Base-by-base conservation (phyloP, 2,329 filamentous ascomycete species). In the Ophiocordyceps robertsii region DNA sequence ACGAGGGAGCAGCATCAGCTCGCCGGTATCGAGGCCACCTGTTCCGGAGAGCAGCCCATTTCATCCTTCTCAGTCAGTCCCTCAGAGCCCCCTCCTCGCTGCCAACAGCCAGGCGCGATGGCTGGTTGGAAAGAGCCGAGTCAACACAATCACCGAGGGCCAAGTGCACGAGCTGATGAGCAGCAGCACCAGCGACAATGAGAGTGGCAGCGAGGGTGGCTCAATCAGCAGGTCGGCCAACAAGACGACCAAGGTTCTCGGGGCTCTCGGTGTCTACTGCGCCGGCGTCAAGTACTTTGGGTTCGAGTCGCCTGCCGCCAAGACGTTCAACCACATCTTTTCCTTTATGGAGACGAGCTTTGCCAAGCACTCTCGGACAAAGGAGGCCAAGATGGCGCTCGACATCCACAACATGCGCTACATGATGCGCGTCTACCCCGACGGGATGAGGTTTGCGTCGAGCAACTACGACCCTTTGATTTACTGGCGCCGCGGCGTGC, bases 401-500 rank as follows among this genome's bases (percentile, higher is more conserved):
- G 83, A 90, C 53, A 80, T 84, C 45, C 92, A 98, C 69, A 98
- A 98, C 60, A 83, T 87, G 70, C 78, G 81, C 35, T 85, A 89
- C 58, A 68, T 95, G 55, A 95, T 95, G 77, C 82, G 92, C 37
- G 88, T 96, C 10, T 98, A 98, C 57, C 92, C 92, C 7, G 84
- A 86, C 43, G 81, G 77, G 32, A 80, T 78, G 52, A 82, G 92
- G 27, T 71, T 96, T 44, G 79, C 77, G 30, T 96, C 92, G 1
- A 86, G 83, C 52, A 98, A 98, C 64, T 96, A 95, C 56, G 88
- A 95, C 54, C 92, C 92, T 1, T 75, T 95, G 49, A 80, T 82
- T 47, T 94, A 92, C 58, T 98, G 92, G 92, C 81, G 90, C 41
- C 81, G 87, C 37, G 92, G 92, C 29, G 92, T 95, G 16, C 92